Base-by-base conservation (phyloP, 768 basidiomycete species). In the Leucocoprinus leucothites region DNA sequence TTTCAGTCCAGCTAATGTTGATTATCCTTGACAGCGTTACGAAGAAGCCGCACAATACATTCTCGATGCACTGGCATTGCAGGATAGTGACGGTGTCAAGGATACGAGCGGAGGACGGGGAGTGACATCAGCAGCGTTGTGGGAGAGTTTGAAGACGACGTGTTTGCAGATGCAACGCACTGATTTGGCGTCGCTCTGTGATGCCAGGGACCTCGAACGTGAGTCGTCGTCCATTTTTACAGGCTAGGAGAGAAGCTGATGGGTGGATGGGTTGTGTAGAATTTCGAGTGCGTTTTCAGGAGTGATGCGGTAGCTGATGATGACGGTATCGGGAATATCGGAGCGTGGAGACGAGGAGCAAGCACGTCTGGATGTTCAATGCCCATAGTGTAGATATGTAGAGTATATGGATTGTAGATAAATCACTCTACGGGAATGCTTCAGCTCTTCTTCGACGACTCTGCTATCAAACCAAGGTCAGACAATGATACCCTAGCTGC, bases 21-120 rank as follows among this genome's bases (percentile, higher is more conserved):
- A 57, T 5, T 56, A 53, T 41, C 14, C 4, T 38, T n/a, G 16
- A 19, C 65, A 94, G 90, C 82, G 86, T 48, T 94, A 91, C 65
- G 84, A 88, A 38, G 91, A 97, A 64, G 94, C 91, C 0, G 89
- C 88, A 11, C 84, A 86, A 19, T 86, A 94, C 58, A 86, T 97
- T 44, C 74, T 98, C 8, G 92, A 95, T 65, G 94, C 96, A 5
- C 78, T 99, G 2, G 78, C 88, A 36, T 73, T 98, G 22, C 97
- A 99, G 69, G 91, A 95, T 57, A 84, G 82, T 47, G 95, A 98
- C 61, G 81, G 85, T 8, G 77, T 86, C n/a, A 63, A 64, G n/a
- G 79, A 83, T 26, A 63, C 66, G 6, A 63, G 65, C 44, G 74
- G 74, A 2, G 74, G 71, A 40, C 84, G 86, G 38, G 90, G 89